Base-by-base conservation (phyloP, 208 protist species). In the Borovskyia barvae region DNA sequence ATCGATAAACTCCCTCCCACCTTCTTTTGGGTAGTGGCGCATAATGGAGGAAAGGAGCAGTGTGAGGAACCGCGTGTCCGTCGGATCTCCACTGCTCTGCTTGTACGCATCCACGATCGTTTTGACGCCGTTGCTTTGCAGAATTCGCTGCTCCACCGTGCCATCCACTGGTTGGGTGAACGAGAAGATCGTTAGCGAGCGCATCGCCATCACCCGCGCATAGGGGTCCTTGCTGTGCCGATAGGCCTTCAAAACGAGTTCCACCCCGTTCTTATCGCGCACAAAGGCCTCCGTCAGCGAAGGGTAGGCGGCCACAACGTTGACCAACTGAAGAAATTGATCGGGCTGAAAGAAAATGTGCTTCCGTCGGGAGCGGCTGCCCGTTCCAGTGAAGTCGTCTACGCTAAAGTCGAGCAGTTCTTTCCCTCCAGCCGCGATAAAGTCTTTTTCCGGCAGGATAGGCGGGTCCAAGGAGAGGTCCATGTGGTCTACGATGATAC, bases 271-370 rank as follows among this genome's bases (percentile, higher is more conserved):
- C 37, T 72, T 68, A 59, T 90, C 47, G 17, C 66, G 65, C 56
- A 93, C 80, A 62, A 93, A 90, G 65, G 90, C 80, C 39, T 85
- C 66, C 22, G 74, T 77, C 46, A 95, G 57, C 29, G 46, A 71
- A 40, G 85, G 83, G 53, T 92, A 91, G 17, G 78, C 68, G 9
- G 79, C 74, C 20, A 90, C 69, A 54, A 89, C 66, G 69, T 93
- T 95, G 48, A 95, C 58, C 2, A 95, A 58, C 45, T 88, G 90
- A 40, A 95, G 57, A 54, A 95, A 95, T 52, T 81, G 55, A 53
- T 95, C 87, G 12, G 85, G 70, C 60, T 85, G 60, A 56, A 95
- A 95, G 65, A 95, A 95, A 55, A 91, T 83, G 72, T 94, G 82
- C 68, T 82, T 85, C 43, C 83, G 77, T 35, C 55, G 56, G 47